Percentiles rank a stretch among this genome's conserved stretches.
Conservation (phyloP, 495 filamentous ascomycete species). For the Gamarada debralockiae region DNA sequence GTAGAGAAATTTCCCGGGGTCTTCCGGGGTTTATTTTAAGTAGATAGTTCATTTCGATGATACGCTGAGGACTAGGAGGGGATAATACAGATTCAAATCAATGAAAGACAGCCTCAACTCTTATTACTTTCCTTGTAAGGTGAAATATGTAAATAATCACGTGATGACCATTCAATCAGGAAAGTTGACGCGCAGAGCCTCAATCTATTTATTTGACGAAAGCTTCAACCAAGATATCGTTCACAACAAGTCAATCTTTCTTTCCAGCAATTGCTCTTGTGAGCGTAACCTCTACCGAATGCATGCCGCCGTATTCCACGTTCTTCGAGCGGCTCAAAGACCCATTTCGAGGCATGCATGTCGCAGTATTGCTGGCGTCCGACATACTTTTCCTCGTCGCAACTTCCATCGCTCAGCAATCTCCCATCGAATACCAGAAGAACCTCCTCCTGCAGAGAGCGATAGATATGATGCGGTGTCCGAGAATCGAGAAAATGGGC, state of each 20-base stretch:
- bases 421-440: slow-evolving; percentile 25
- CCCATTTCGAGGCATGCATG: slow-evolving; percentile 18
- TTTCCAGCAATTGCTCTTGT: slow-evolving; percentile 21
- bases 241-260: neutral
- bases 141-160: too few species aligned
- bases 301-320: slow-evolving; percentile 34
- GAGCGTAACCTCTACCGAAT: slow-evolving; percentile 37
- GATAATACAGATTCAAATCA: too few species aligned
- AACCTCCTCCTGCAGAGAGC: slow-evolving; percentile 21
- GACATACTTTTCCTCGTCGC: slow-evolving; percentile 27
- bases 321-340: slow-evolving; percentile 29
- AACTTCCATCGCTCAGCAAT: slow-evolving; percentile 32
- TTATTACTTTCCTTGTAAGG: too few species aligned
- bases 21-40: neutral
- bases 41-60: too few species aligned
- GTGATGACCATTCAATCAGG: too few species aligned
- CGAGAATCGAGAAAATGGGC: neutral
- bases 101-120: too few species aligned
- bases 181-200: slow-evolving; percentile 3
- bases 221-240: too few species aligned
- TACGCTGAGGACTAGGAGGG: too few species aligned
- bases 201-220: neutral
- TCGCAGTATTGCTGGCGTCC: slow-evolving; percentile 28
- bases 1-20: too few species aligned
- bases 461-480: slow-evolving; percentile 12